Conservation (phyloP, 495 filamentous ascomycete genomes). For the Lepraria neglecta region DNA sequence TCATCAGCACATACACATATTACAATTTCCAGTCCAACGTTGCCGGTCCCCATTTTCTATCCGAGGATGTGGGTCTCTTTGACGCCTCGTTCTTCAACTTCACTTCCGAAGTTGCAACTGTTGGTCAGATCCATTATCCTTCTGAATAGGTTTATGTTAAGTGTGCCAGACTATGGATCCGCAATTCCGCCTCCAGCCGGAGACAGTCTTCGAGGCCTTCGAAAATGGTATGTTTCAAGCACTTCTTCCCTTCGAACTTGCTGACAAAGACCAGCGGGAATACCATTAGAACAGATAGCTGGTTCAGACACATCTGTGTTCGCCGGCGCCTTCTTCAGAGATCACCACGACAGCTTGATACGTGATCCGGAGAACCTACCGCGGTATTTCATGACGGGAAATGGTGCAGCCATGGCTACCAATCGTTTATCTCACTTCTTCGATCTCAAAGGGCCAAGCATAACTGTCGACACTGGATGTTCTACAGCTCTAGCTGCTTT, state of each 20-base stretch:
- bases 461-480: constrained; percentile 39
- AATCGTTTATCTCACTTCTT: constrained; percentile 26
- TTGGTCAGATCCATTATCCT: no score
- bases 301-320: constrained; percentile 39
- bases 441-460: constrained; percentile 31
- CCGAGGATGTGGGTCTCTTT: constrained; percentile 38
- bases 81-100: constrained; percentile 49
- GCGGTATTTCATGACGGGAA: constrained; percentile 19
- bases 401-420: constrained; percentile 11
- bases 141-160: no score
- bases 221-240: constrained; percentile 36
- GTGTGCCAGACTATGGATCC: constrained; percentile 53
- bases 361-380: constrained; percentile 4
- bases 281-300: constrained; percentile 24
- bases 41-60: constrained; percentile 39
- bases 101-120: no score
- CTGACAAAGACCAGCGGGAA: constrained; percentile 20
- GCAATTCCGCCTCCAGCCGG: constrained; percentile 49
- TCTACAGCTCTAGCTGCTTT: constrained; percentile 34
- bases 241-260: background rate
- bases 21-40: constrained; percentile 18
- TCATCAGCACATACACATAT: background rate
- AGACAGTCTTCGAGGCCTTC: constrained; percentile 51
- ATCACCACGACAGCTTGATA: constrained; percentile 25
- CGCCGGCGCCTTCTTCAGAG: constrained; percentile 38